Conservation (phyloP, 805 yeast genomes). For the Zygosaccharomyces bailii region DNA sequence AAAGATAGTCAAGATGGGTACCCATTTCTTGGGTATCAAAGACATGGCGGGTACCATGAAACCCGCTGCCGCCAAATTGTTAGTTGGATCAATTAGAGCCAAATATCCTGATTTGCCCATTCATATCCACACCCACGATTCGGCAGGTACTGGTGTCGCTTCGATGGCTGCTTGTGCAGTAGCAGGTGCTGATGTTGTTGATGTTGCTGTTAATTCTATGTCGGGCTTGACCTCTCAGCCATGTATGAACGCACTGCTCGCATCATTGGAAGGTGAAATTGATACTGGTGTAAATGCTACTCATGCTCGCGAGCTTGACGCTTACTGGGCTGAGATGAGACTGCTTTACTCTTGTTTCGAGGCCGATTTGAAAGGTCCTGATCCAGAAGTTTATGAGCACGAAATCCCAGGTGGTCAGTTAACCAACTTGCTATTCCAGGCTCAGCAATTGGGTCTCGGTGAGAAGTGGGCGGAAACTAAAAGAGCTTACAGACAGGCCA, state of each 20-base stretch:
- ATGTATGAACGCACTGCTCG: slow-evolving; percentile 85
- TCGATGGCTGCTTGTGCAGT: slow-evolving; percentile 90
- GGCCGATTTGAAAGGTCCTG: slow-evolving; percentile 98
- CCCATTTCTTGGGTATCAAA: slow-evolving; percentile 94
- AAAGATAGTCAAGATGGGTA: slow-evolving; percentile 85
- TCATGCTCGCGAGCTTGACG: slow-evolving; percentile 77
- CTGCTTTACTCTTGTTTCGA: slow-evolving; percentile 93
- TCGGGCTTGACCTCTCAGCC: slow-evolving; percentile 99
- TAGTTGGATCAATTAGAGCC: slow-evolving; percentile 76
- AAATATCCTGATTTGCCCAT: slow-evolving; percentile 92
- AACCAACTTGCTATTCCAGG: slow-evolving; percentile 97
- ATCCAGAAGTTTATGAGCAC: slow-evolving; percentile 97
- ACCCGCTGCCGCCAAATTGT: slow-evolving; percentile 84
- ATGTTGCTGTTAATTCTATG: slow-evolving; percentile 95
- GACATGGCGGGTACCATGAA: slow-evolving; percentile 99
- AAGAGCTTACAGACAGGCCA: slow-evolving; percentile 89
- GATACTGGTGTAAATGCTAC: slow-evolving; percentile 66
- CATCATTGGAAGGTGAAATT: slow-evolving; percentile 84
- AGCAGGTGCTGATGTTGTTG: slow-evolving; percentile 98
- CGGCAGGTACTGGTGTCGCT: slow-evolving; percentile 99
- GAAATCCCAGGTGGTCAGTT: slow-evolving; percentile 99
- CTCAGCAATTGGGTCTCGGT: slow-evolving; percentile 97
- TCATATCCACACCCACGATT: slow-evolving; percentile 98
- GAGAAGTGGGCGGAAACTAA: slow-evolving; percentile 96
- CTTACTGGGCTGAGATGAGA: slow-evolving; percentile 99